Evolutionary conservation across 768 basidiomycete species (phyloP).

Genomic region (Trametes cingulata): DNA sequence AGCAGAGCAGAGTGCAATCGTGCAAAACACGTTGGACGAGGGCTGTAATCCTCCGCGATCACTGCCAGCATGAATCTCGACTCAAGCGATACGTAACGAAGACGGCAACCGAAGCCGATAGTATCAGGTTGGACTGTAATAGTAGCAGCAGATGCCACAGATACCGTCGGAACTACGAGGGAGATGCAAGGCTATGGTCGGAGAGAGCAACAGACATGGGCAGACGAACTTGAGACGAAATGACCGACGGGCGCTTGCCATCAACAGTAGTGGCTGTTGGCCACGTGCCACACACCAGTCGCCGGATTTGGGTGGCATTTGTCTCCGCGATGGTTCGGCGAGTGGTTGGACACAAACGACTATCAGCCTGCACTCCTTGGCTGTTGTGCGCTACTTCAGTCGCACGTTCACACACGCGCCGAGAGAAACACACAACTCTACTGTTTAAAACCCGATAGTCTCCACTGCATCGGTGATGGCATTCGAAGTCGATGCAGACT

Average conservation of each 20-base stretch:
- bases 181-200: neutral
- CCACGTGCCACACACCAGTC: slow-evolving; percentile 15
- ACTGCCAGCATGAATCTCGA: neutral
- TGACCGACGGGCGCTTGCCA: neutral
- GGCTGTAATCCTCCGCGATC: neutral
- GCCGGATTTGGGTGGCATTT: slow-evolving; percentile 8
- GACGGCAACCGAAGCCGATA: too few relatives aligned
- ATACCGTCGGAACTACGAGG: neutral
- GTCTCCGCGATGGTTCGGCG: slow-evolving; percentile 17
- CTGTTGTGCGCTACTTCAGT: neutral
- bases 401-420: neutral
- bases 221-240: neutral
- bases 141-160: neutral
- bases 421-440: neutral
- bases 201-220: neutral
- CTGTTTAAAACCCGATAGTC: neutral
- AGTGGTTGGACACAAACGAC: slow-evolving; percentile 12
- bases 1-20: neutral
- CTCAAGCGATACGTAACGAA: neutral
- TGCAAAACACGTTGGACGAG: neutral
- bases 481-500: slow-evolving; percentile 2
- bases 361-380: neutral
- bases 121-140: too few relatives aligned
- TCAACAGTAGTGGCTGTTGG: neutral
- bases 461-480: slow-evolving; percentile 7